Evolutionary conservation across 352 stramenopile genomes (phyloP).

Genomic region (Globisporangium perplexum): DNA sequence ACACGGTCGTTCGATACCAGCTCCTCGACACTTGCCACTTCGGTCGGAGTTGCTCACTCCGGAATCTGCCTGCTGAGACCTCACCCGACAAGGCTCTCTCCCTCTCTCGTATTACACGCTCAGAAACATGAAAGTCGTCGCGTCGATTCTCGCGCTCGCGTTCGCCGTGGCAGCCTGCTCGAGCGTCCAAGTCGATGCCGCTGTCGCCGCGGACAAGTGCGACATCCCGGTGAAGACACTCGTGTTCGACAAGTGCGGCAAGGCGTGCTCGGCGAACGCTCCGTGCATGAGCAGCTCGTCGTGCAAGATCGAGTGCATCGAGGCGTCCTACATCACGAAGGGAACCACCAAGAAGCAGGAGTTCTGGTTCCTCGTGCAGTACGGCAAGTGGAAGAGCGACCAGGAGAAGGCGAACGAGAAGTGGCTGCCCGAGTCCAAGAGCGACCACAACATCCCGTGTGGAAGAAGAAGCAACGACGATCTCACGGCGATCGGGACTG

Average conservation of each 20-base stretch:
- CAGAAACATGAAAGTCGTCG: too few relatives aligned
- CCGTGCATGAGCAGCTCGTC: neutral
- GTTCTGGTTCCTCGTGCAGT: neutral
- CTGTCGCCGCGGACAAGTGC: neutral
- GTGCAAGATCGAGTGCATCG: neutral
- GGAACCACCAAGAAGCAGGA: neutral
- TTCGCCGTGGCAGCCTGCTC: neutral
- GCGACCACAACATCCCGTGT: neutral
- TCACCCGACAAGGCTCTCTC: too few relatives aligned
- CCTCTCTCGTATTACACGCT: too few relatives aligned
- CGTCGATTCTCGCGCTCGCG: neutral
- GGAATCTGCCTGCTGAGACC: too few relatives aligned
- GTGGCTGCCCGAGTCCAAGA: neutral
- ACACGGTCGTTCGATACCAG: too few relatives aligned
- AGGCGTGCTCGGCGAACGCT: neutral
- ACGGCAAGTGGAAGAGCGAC: neutral
- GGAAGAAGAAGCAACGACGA: neutral
- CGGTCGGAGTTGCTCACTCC: too few relatives aligned
- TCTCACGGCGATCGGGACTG: neutral
- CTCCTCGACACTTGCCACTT: too few relatives aligned
- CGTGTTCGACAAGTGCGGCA: neutral
- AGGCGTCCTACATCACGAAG: neutral
- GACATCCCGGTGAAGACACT: neutral
- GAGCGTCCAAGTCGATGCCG: neutral
- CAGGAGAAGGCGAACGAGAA: neutral